A percentile compares a stretch with the other conserved stretches of the same genome.
phyloP scores from a whole-genome alignment of 192 early-diverging fungal species.

The Piromyces finnis region DNA sequence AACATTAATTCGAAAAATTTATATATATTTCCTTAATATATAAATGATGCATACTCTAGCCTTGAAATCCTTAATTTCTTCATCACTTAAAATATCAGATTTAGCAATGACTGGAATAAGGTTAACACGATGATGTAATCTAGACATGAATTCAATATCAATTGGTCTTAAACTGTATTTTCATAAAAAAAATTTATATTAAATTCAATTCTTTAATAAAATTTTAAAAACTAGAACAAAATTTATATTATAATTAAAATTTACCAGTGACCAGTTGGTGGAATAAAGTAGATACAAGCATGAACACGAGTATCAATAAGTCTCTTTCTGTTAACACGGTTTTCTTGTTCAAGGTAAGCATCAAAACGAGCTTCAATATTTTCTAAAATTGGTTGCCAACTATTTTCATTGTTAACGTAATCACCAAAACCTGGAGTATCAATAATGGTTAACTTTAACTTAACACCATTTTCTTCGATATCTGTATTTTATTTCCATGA shows the following conservation, averaged over 20 bases:
- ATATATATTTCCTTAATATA: no score
- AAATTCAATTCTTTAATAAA: not conserved
- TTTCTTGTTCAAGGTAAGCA: conserved; percentile 84
- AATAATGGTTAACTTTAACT: conserved; percentile 82
- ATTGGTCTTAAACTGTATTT: conserved; percentile 51
- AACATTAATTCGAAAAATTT: no score
- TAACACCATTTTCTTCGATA: conserved; percentile 89
- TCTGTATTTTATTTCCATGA: conserved; percentile 13
- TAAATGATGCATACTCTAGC: conserved; percentile 1
- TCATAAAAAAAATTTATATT: not conserved
- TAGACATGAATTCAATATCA: conserved; percentile 92
- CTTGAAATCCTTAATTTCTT: conserved; percentile 34
- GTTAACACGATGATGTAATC: conserved; percentile 72
- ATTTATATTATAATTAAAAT: conserved; percentile 4
- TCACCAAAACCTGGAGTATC: conserved; percentile 98
- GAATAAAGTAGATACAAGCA: conserved; percentile 88
- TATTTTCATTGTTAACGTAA: conserved; percentile 96
- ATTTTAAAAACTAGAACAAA: not conserved
- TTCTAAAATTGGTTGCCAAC: conserved; percentile 93
- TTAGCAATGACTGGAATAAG: conserved; percentile 79
- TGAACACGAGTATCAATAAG: conserved; percentile 92
- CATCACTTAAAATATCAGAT: conserved; percentile 51
- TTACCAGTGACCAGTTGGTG: conserved; percentile 84
- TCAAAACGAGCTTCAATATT: conserved; percentile 98
- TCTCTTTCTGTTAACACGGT: conserved; percentile 64